Evolutionary conservation across 2,329 filamentous ascomycete genomes (phyloP).

Genomic region (Cladosporium halotolerans): DNA sequence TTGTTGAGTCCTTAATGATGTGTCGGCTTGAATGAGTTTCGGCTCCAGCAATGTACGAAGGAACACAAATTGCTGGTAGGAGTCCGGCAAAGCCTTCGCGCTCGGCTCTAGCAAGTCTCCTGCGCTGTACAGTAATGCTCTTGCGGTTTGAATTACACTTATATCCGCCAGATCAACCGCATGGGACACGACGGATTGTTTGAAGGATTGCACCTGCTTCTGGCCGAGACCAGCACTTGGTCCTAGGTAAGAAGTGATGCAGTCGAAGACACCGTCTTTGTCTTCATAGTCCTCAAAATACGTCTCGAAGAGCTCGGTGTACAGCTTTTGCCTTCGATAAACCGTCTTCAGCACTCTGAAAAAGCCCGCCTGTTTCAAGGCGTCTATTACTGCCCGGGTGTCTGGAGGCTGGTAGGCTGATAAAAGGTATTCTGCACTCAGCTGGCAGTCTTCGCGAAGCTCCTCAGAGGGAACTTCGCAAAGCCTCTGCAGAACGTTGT

Average conservation of each 20-base stretch:
- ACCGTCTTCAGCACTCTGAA: conserved; percentile 87
- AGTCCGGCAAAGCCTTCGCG: conserved; percentile 55
- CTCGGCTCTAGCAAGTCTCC: conserved; percentile 61
- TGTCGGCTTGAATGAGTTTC: conserved; percentile 25
- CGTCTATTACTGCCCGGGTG: conserved; percentile 64
- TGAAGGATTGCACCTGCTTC: conserved; percentile 68
- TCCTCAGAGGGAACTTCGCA: conserved; percentile 77
- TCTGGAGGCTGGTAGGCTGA: conserved; percentile 90
- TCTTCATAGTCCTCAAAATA: conserved; percentile 84
- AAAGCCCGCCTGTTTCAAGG: conserved; percentile 75
- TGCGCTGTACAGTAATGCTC: conserved; percentile 56
- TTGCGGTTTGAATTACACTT: conserved; percentile 59
- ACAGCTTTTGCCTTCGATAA: conserved; percentile 74
- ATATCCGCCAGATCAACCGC: conserved; percentile 61
- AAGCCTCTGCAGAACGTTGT: conserved; percentile 67
- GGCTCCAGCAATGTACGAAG: conserved; percentile 70
- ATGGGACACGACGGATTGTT: conserved; percentile 59
- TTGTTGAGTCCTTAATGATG: conserved; percentile 18
- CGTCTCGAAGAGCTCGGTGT: conserved; percentile 66
- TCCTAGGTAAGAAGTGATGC: conserved; percentile 68
- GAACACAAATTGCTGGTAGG: conserved; percentile 67
- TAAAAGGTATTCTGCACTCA: conserved; percentile 92
- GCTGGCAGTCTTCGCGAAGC: conserved; percentile 84
- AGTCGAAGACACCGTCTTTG: conserved; percentile 68
- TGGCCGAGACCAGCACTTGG: conserved; percentile 56